Evolutionary conservation across 495 filamentous ascomycete genomes (phyloP).

Genomic region (Xylaria venustula): DNA sequence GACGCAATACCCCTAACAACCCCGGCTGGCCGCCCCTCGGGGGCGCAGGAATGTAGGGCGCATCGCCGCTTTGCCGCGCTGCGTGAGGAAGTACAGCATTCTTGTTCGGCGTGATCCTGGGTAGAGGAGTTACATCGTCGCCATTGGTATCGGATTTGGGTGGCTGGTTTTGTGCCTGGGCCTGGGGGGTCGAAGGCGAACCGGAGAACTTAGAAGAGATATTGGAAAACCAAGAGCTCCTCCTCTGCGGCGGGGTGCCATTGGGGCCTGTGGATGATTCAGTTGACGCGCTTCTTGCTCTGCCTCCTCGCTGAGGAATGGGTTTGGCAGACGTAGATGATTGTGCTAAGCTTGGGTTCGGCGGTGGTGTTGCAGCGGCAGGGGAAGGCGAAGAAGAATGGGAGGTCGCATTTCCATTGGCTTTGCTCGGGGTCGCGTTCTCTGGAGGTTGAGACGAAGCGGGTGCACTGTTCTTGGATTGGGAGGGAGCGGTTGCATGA

Average conservation of each 20-base stretch:
- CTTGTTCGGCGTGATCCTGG: slow-evolving; percentile 50
- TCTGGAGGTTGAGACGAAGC: slow-evolving; percentile 15
- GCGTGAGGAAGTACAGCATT: slow-evolving; percentile 55
- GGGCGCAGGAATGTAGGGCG: slow-evolving; percentile 65
- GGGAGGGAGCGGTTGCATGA: slow-evolving; percentile 16
- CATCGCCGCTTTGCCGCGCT: slow-evolving; percentile 48
- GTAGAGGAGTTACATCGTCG: slow-evolving; percentile 52
- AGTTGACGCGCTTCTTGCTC: slow-evolving; percentile 22
- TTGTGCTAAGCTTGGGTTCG: slow-evolving; percentile 6
- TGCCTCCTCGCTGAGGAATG: slow-evolving; percentile 23
- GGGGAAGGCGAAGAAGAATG: slow-evolving; percentile 6
- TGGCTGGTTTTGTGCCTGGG: slow-evolving; percentile 41
- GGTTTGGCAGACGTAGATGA: slow-evolving; percentile 18
- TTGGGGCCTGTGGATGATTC: slow-evolving; percentile 17
- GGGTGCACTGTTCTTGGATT: slow-evolving; percentile 15
- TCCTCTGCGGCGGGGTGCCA: slow-evolving; percentile 45
- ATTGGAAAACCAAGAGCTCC: slow-evolving; percentile 87
- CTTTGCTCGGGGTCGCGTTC: slow-evolving; percentile 15
- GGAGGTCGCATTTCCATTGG: slow-evolving; percentile 17
- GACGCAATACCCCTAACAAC: slow-evolving; percentile 78
- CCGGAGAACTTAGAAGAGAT: slow-evolving; percentile 90
- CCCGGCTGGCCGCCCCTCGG: slow-evolving; percentile 64
- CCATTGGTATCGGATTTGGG: slow-evolving; percentile 46
- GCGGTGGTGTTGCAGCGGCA: slow-evolving; percentile 3
- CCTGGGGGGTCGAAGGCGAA: slow-evolving; percentile 50